Percentiles rank a stretch among this genome's conserved stretches.
phyloP scores from a whole-genome alignment of 2,329 filamentous ascomycete genomes.

The Pyrenophora teres region DNA sequence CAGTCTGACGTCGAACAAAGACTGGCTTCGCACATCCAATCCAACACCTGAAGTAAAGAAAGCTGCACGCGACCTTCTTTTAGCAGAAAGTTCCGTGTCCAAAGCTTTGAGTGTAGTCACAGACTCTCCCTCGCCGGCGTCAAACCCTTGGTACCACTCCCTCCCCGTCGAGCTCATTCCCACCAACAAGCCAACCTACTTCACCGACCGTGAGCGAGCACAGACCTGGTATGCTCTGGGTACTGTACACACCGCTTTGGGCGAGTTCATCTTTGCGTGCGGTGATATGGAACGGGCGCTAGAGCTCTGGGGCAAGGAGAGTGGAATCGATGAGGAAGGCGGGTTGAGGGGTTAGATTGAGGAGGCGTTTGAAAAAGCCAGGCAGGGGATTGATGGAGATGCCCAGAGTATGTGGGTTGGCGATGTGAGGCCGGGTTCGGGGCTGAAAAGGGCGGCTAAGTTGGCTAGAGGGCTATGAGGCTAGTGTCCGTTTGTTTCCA shows the following conservation, averaged over 20 bases:
- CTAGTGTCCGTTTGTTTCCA: too few species aligned
- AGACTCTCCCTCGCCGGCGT: constrained; percentile 31
- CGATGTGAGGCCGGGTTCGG: constrained; percentile 29
- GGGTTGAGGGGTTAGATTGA: constrained; percentile 24
- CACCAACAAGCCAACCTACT: constrained; percentile 37
- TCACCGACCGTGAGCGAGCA: constrained; percentile 33
- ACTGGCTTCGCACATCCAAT: constrained; percentile 18
- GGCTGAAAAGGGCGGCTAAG: constrained; percentile 28
- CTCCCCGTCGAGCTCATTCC: constrained; percentile 41
- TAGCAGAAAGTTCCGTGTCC: constrained; percentile 31
- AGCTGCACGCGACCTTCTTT: constrained; percentile 24
- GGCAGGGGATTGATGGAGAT: constrained; percentile 36
- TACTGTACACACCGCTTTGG: constrained; percentile 34
- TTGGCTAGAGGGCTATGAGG: constrained; percentile 11
- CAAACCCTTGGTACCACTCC: constrained; percentile 38
- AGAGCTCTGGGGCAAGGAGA: constrained; percentile 19
- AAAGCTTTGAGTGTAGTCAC: constrained; percentile 34
- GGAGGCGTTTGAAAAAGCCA: constrained; percentile 32
- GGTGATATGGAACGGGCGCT: constrained; percentile 41
- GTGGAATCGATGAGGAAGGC: constrained; percentile 1
- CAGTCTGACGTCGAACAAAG: constrained; percentile 5
- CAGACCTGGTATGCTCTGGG: constrained; percentile 38
- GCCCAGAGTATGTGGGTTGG: constrained; percentile 33
- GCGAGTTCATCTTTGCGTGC: constrained; percentile 40
- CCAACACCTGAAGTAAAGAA: not conserved